These are phyloP conservation scores for Epichloe baconii DNA, from an alignment of 2,329 filamentous ascomycete species.

Conservation along the genomic window DNA sequence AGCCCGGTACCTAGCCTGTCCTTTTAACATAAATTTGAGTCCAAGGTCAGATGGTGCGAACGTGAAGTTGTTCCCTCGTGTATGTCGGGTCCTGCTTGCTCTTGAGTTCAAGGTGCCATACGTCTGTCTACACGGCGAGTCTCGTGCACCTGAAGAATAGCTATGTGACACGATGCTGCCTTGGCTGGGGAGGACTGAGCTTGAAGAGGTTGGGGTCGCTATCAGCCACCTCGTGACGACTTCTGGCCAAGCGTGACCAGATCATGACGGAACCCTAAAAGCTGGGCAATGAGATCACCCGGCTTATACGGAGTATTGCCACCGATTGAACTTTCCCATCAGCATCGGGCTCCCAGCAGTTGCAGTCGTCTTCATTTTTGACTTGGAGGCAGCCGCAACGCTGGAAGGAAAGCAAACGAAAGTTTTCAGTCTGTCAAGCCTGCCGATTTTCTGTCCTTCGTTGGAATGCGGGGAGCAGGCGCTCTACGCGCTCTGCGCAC, in stretches of 20 bases:
- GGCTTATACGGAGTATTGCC: neutral
- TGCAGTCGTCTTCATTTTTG: neutral
- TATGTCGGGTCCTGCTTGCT: neutral
- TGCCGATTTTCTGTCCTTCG: neutral
- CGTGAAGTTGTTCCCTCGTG: neutral
- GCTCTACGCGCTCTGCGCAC: too few species aligned
- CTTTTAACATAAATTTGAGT: neutral
- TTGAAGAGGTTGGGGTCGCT: neutral
- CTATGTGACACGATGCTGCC: neutral
- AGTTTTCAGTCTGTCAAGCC: neutral
- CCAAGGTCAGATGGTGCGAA: neutral
- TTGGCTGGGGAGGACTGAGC: neutral
- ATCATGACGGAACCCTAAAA: slow-evolving; percentile 2
- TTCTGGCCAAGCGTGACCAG: slow-evolving; percentile 3
- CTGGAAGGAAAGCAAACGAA: neutral
- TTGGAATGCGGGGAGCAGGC: too few species aligned
- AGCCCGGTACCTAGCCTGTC: neutral
- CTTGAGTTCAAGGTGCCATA: neutral
- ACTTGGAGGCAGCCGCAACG: neutral
- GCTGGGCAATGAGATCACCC: slow-evolving; percentile 1
- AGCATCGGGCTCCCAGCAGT: neutral
- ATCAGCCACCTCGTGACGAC: slow-evolving; percentile 5
- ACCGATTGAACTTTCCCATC: neutral
- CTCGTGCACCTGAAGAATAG: neutral
- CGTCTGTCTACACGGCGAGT: neutral